Evolutionary conservation across 2,329 filamentous ascomycete genomes (phyloP), one percentile per base, ranked within the genome.

Genomic region (Calonectria pauciramosa): DNA sequence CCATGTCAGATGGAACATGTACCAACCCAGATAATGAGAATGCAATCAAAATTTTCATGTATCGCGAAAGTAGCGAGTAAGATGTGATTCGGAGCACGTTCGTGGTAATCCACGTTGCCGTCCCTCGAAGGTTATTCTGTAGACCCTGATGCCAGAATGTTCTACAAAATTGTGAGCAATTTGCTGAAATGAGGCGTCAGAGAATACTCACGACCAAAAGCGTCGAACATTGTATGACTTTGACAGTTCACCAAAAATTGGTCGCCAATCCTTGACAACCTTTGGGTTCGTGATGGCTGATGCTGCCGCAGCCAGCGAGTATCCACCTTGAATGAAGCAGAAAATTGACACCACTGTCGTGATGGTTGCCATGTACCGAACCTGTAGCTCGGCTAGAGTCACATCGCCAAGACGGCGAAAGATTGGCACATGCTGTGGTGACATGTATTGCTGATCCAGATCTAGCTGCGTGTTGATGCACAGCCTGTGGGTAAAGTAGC

Each of bases 61-160:
- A 78, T 9, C 70, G 51, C 1, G 77, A 78, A 0, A 72, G 44
- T 1, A 73, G 26, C 0, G 76, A 76, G 38, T 73, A 65, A 7
- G 77, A 76, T 64, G 28, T 78, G 18, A 78, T 66, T 11, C 66
- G 49, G 3, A 79, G 67, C 1, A 79, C 36, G 28, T 78, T 78
- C 1, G 38, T 72, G 13, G 72, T 75, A 9, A 78, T 78, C 77
- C 77, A 78, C 9, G 77, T 73, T 32, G 77, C 75, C 3, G 76
- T 77, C 67, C 77, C 54, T 0, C 77, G 68, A 0, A 79, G 73
- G 34, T 78, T 79, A 1, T 78, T 78, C 32, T 78, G 76, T 3
- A 78, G 51, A 1, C 77, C 77, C 52, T 79, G 77, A 7, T 79
- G 77, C 77, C 77, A 78, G 63, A 79, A 78, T 4, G 75, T 78